phyloP scores from a whole-genome alignment of 2,329 filamentous ascomycete genomes.

The Apiospora kogelbergensis region DNA sequence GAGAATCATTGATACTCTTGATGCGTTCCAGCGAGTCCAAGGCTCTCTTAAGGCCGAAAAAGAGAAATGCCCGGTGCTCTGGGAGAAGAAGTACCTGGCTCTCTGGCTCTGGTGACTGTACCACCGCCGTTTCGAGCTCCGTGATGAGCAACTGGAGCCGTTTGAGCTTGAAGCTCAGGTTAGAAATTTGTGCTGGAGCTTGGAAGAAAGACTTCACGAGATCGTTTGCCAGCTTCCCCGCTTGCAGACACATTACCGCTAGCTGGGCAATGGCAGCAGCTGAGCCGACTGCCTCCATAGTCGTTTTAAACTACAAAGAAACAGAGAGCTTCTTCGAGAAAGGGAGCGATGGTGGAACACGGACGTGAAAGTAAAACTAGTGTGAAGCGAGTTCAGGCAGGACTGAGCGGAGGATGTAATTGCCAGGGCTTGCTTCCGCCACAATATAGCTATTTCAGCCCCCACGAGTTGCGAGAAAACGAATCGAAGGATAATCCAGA shows the following conservation, averaged over 20 bases:
- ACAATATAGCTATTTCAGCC: too few relatives aligned
- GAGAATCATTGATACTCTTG: background rate
- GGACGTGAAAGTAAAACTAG: too few relatives aligned
- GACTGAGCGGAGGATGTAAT: too few relatives aligned
- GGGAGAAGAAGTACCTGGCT: background rate
- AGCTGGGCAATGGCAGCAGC: background rate
- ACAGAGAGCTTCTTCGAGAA: too few relatives aligned
- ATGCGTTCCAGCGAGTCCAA: background rate
- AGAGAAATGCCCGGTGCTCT: background rate
- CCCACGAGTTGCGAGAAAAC: too few relatives aligned
- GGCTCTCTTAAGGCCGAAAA: background rate
- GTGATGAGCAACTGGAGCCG: background rate
- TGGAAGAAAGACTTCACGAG: background rate
- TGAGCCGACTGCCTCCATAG: background rate
- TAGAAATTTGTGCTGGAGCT: background rate
- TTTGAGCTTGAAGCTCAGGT: background rate
- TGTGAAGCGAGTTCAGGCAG: too few relatives aligned
- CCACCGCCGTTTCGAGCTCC: background rate
- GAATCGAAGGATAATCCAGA: too few relatives aligned
- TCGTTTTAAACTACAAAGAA: background rate
- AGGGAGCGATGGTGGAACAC: too few relatives aligned
- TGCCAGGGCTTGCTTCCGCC: too few relatives aligned
- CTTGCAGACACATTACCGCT: background rate
- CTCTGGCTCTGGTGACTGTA: background rate
- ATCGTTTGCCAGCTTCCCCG: background rate